phyloP scores from a whole-genome alignment of 2,329 filamentous ascomycete species.

The Phaeoacremonium minimum region DNA sequence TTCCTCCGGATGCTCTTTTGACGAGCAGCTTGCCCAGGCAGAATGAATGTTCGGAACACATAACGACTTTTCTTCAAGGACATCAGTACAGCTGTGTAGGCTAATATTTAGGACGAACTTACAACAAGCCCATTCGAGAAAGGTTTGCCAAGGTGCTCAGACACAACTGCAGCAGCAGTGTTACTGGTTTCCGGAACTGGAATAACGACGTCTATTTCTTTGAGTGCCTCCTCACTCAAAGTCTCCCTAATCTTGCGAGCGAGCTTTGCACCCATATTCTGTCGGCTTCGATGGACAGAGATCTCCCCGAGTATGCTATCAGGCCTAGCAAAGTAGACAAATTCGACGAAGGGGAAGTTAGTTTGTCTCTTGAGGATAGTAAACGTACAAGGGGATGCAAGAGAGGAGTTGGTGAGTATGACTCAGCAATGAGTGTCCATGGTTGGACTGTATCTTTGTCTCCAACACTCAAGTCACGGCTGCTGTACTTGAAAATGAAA shows the following conservation, averaged over 20 bases:
- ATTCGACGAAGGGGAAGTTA: conserved; percentile 89
- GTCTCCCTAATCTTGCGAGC: conserved; percentile 66
- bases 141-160: conserved; percentile 70
- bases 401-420: no score
- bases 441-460: no score
- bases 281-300: conserved; percentile 75
- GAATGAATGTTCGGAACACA: conserved; percentile 69
- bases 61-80: conserved; percentile 64
- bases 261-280: conserved; percentile 81
- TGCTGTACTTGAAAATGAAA: no score
- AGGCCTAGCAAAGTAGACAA: conserved; percentile 80
- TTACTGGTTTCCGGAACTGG: conserved; percentile 78
- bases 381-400: no score
- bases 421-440: no score
- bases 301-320: conserved; percentile 85
- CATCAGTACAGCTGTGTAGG: background rate
- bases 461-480: no score
- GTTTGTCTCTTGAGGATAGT: no score
- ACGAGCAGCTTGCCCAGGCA: conserved; percentile 69
- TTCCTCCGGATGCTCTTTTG: conserved; percentile 88
- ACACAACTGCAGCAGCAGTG: conserved; percentile 72
- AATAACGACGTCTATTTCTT: conserved; percentile 79
- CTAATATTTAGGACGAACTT: background rate
- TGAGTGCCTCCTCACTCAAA: conserved; percentile 64
- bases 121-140: conserved; percentile 74